These are phyloP conservation scores for Sphaerostilbella broomeana DNA, from an alignment of 2,329 filamentous ascomycete species.

Conservation along the genomic window DNA sequence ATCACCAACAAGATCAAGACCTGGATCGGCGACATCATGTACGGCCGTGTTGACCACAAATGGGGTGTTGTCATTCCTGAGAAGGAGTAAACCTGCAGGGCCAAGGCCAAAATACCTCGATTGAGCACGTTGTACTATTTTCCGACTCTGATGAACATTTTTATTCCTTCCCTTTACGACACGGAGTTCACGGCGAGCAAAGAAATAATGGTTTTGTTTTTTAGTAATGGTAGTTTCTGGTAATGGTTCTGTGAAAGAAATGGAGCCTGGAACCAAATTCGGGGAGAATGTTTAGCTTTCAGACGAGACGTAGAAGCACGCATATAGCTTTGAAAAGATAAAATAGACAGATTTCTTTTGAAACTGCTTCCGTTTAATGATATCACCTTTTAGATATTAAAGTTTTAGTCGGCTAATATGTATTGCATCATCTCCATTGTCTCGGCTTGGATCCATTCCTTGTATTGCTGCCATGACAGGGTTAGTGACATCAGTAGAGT, in stretches of 20 bases:
- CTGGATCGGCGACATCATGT: constrained; percentile 69
- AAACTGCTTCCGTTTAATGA: not conserved
- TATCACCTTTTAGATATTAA: not conserved
- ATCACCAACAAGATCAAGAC: constrained; percentile 58
- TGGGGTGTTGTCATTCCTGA: constrained; percentile 66
- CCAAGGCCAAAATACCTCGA: no score
- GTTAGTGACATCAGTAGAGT: not conserved
- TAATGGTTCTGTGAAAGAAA: no score
- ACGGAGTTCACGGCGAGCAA: constrained; percentile 12
- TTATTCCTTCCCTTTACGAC: constrained; percentile 1
- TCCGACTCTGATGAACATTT: no score
- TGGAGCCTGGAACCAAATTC: constrained; percentile 2
- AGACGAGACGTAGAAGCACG: constrained; percentile 1
- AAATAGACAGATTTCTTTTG: constrained; percentile 11
- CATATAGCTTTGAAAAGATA: constrained; percentile 2
- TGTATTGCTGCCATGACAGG: constrained; percentile 22
- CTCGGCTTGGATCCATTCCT: constrained; percentile 20
- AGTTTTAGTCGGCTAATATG: constrained; percentile 9
- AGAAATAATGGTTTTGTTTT: not conserved
- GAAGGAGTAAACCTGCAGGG: constrained; percentile 43
- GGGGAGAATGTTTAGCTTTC: not conserved
- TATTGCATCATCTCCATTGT: constrained; percentile 23
- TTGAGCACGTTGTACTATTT: not conserved
- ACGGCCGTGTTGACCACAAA: constrained; percentile 58
- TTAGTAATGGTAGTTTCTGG: not conserved